Conservation (phyloP, 139 green algal species). For the Chlorella sorokiniana region DNA sequence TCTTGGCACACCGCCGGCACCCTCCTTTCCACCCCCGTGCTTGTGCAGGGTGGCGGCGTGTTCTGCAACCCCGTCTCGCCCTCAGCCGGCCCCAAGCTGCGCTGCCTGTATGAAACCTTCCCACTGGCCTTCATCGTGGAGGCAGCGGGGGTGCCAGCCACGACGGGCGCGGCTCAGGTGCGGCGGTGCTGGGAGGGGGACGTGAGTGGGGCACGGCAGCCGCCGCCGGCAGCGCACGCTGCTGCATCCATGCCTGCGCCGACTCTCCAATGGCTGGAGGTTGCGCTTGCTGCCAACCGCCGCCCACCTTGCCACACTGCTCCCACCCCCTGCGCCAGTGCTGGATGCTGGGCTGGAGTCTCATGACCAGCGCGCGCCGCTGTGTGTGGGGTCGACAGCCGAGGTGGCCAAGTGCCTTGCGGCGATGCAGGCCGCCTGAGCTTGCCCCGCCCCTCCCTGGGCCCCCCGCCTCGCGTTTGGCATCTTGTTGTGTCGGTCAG, state of each 20-base stretch:
- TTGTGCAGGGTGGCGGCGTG: slow-evolving; percentile 73
- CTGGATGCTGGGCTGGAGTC: slow-evolving; percentile 6
- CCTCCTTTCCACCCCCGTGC: neutral
- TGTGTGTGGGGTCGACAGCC: slow-evolving; percentile 62
- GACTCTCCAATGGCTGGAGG: neutral
- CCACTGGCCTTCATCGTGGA: slow-evolving; percentile 79
- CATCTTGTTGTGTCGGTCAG: too few relatives aligned
- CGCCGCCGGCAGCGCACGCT: too few relatives aligned
- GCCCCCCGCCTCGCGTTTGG: too few relatives aligned
- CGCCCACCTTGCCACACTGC: neutral
- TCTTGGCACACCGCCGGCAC: too few relatives aligned
- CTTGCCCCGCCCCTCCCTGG: too few relatives aligned
- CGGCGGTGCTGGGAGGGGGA: neutral
- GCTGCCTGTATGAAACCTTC: slow-evolving; percentile 84
- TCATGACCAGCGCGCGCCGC: slow-evolving; percentile 39
- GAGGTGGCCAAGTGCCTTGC: slow-evolving; percentile 60
- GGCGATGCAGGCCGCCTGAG: slow-evolving; percentile 59
- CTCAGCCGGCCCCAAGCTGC: slow-evolving; percentile 74
- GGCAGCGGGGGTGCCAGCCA: slow-evolving; percentile 72
- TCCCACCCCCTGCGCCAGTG: slow-evolving; percentile 6
- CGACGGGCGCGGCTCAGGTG: slow-evolving; percentile 40
- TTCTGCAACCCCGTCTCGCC: slow-evolving; percentile 80
- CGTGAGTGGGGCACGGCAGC: neutral
- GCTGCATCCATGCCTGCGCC: too few relatives aligned
- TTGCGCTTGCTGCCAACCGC: neutral